A percentile compares a stretch with the other conserved stretches of the same genome.
Evolutionary conservation across 2,329 filamentous ascomycete genomes (phyloP).

Genomic region (Amylocarpus encephaloides): DNA sequence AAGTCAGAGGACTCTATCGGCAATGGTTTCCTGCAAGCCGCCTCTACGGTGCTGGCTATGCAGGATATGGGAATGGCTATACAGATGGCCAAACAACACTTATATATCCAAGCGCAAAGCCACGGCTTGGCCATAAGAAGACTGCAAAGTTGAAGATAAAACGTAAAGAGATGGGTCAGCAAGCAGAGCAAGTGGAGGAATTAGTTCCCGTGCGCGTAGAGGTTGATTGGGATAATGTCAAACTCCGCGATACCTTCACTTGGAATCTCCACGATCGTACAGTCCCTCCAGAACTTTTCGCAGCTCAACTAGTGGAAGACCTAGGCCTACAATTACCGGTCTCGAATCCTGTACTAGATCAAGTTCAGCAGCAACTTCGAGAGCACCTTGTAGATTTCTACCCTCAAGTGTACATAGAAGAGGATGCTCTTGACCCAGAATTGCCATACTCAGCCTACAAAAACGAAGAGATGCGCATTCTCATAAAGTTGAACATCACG

Average conservation of each 20-base stretch:
- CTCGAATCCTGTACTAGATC: slow-evolving; percentile 55
- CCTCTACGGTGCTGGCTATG: slow-evolving; percentile 70
- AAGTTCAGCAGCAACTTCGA: slow-evolving; percentile 62
- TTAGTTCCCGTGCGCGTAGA: slow-evolving; percentile 87
- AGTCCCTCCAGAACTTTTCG: slow-evolving; percentile 73
- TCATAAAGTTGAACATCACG: slow-evolving; percentile 95
- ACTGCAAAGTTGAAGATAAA: slow-evolving; percentile 67
- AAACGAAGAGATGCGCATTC: slow-evolving; percentile 96
- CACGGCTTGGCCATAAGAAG: slow-evolving; percentile 68
- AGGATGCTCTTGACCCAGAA: slow-evolving; percentile 83
- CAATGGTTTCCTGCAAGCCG: slow-evolving; percentile 49
- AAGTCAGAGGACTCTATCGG: slow-evolving; percentile 49
- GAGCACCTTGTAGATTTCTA: slow-evolving; percentile 93
- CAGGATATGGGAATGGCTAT: slow-evolving; percentile 79
- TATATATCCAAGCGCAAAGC: slow-evolving; percentile 73
- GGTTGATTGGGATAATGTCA: slow-evolving; percentile 92
- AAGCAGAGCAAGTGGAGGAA: slow-evolving; percentile 87
- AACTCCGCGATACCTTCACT: slow-evolving; percentile 93
- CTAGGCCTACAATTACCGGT: slow-evolving; percentile 72
- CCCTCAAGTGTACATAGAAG: slow-evolving; percentile 82
- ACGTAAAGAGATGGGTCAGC: slow-evolving; percentile 73
- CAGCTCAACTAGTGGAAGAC: slow-evolving; percentile 85
- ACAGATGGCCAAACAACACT: slow-evolving; percentile 69
- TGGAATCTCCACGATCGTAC: slow-evolving; percentile 96
- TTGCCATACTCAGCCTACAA: slow-evolving; percentile 92